Evolutionary conservation across 306 rosid genomes (phyloP).

Genomic region (Bauhinia variegata): DNA sequence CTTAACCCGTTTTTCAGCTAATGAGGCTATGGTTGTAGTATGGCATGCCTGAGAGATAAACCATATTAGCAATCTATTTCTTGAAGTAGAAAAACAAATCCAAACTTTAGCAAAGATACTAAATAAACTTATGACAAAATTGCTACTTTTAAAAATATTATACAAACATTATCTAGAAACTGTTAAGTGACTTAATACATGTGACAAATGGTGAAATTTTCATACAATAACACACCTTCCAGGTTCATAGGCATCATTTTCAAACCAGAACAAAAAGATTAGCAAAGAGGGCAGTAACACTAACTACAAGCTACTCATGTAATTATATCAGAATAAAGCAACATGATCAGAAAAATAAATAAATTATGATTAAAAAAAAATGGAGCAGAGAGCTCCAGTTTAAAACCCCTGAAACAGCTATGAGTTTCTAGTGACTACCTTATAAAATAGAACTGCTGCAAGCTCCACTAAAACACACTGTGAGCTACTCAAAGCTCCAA

Average conservation of each 20-base stretch:
- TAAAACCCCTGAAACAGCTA: constrained; percentile 1
- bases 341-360: constrained; percentile 6
- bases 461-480: constrained; percentile 79
- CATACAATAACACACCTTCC: constrained; percentile 4
- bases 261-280: not conserved
- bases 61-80: constrained; percentile 34
- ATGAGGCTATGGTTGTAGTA: constrained; percentile 57
- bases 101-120: not conserved
- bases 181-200: not conserved
- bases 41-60: constrained; percentile 71
- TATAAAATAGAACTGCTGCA: constrained; percentile 76
- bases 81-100: not conserved
- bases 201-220: constrained; percentile 17
- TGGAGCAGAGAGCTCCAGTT: constrained; percentile 12
- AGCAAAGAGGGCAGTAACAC: too few relatives aligned
- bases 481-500: constrained; percentile 76
- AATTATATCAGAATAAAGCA: constrained; percentile 14
- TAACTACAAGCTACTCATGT: not conserved
- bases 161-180: constrained; percentile 14
- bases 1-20: constrained; percentile 76
- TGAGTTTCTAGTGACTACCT: constrained; percentile 54
- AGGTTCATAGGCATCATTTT: not conserved
- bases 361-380: constrained; percentile 5
- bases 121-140: not conserved
- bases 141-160: constrained; percentile 22